phyloP scores from a whole-genome alignment of 2,329 filamentous ascomycete species.

The Cercospora sesami region DNA sequence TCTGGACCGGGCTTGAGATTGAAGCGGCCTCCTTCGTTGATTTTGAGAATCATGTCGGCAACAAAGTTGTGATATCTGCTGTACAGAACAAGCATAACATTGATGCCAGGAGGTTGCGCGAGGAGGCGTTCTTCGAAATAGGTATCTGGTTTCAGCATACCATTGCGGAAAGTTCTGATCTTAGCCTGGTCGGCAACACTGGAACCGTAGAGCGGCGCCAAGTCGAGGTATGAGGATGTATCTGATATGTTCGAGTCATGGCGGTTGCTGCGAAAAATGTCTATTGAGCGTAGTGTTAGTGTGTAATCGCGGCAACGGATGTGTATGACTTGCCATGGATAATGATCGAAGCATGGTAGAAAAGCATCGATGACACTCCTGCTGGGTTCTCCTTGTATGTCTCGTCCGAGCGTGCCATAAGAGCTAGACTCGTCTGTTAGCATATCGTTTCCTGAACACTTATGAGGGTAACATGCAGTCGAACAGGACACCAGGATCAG shows the following conservation, averaged over 20 bases:
- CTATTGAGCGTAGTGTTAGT: slow-evolving; percentile 42
- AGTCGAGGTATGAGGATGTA: slow-evolving; percentile 70
- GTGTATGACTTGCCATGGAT: slow-evolving; percentile 57
- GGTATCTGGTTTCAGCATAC: slow-evolving; percentile 69
- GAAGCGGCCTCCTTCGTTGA: slow-evolving; percentile 67
- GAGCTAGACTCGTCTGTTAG: background rate
- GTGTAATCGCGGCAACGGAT: background rate
- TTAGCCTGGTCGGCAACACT: slow-evolving; percentile 51
- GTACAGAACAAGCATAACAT: slow-evolving; percentile 74
- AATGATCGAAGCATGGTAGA: slow-evolving; percentile 72
- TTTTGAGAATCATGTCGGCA: slow-evolving; percentile 64
- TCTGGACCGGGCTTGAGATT: slow-evolving; percentile 58
- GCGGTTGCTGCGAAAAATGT: slow-evolving; percentile 70
- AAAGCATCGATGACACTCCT: slow-evolving; percentile 52
- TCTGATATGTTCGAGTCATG: slow-evolving; percentile 61
- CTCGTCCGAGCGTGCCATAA: background rate
- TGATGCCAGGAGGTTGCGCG: slow-evolving; percentile 70
- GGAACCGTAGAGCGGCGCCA: slow-evolving; percentile 71
- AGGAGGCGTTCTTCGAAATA: slow-evolving; percentile 71
- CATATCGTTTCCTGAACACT: background rate
- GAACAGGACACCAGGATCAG: background rate
- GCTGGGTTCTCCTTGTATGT: background rate
- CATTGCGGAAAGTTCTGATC: slow-evolving; percentile 65
- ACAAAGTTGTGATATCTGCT: slow-evolving; percentile 76
- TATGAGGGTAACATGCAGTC: background rate